phyloP scores from a whole-genome alignment of 805 yeast genomes.

The Hanseniaspora vineae region DNA sequence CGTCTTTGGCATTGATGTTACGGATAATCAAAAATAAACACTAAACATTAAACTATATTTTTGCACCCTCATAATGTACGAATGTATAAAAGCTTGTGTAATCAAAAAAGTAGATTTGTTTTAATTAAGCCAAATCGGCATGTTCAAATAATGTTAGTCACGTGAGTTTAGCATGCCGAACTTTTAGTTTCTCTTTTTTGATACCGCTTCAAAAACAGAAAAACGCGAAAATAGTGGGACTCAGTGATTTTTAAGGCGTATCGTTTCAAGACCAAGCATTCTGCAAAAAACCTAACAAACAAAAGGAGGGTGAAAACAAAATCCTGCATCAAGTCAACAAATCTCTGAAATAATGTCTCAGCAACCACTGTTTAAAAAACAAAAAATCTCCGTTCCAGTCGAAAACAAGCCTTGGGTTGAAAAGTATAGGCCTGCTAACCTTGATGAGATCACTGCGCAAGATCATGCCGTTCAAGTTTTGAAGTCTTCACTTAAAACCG shows the following conservation, averaged over 20 bases:
- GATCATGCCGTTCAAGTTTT: slow-evolving; percentile 78
- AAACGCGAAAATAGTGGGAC: too few relatives aligned
- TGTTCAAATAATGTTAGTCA: too few relatives aligned
- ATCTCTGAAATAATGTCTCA: neutral
- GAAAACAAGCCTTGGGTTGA: slow-evolving; percentile 77
- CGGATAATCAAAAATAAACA: neutral
- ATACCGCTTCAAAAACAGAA: too few relatives aligned
- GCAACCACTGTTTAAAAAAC: slow-evolving; percentile 9
- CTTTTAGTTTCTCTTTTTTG: too few relatives aligned
- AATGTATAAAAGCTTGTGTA: neutral
- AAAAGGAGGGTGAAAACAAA: neutral
- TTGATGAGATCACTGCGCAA: slow-evolving; percentile 86
- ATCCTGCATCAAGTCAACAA: neutral
- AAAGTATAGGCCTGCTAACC: slow-evolving; percentile 78
- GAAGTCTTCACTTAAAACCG: slow-evolving; percentile 62
- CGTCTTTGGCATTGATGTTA: neutral
- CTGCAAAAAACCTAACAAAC: too few relatives aligned
- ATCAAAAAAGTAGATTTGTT: too few relatives aligned
- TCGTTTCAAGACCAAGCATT: too few relatives aligned
- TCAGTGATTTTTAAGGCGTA: too few relatives aligned
- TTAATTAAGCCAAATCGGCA: too few relatives aligned
- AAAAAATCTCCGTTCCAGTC: slow-evolving; percentile 15
- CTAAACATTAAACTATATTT: too few relatives aligned
- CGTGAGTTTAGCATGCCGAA: too few relatives aligned
- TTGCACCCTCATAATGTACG: too few relatives aligned